phyloP scores from a whole-genome alignment of 306 rosid species.

The Rosa lucieae region DNA sequence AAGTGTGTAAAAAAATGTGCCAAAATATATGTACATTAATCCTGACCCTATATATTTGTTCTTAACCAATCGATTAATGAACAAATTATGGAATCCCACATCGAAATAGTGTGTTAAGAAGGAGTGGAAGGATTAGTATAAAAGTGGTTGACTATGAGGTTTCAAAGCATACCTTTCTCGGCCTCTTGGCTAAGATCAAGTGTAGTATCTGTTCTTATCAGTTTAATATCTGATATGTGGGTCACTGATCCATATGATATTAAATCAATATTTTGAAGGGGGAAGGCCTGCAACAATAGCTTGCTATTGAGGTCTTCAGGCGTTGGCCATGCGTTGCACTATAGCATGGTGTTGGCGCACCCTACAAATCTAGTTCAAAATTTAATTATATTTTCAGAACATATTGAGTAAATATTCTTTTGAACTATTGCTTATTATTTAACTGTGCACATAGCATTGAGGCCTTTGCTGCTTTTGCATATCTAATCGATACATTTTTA shows the following conservation, averaged over 20 bases:
- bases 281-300: background rate
- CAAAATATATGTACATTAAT: too few species aligned
- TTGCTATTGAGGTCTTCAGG: background rate
- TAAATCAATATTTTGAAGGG: background rate
- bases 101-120: background rate
- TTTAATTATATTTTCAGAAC: background rate
- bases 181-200: background rate
- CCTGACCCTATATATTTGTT: too few species aligned
- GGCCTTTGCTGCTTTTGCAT: background rate
- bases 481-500: background rate
- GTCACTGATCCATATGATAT: background rate
- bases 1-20: too few species aligned
- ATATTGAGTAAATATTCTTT: background rate
- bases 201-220: background rate
- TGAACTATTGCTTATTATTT: background rate
- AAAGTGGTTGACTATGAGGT: fast-evolving
- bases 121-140: background rate
- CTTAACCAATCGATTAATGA: background rate
- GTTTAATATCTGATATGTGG: background rate
- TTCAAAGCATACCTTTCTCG: background rate
- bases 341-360: background rate
- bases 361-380: background rate
- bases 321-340: background rate
- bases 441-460: background rate
- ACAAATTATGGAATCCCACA: background rate